Evolutionary conservation across 495 filamentous ascomycete species (phyloP), one percentile per base, ranked within the genome.

Genomic region (Cercophora sp.): DNA sequence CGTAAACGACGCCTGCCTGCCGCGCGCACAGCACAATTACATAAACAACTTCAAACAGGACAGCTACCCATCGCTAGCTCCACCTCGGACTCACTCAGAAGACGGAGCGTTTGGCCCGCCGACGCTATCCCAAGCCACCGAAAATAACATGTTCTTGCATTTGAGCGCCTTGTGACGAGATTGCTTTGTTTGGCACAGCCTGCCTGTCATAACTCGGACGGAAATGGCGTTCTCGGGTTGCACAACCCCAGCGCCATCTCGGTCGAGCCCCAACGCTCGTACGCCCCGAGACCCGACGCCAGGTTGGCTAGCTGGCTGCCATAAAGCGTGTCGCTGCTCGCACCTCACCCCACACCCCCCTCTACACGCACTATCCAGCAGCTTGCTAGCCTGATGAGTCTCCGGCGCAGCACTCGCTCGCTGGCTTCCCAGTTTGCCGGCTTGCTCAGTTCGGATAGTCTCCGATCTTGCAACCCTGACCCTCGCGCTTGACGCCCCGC

Each of bases 191-290:
- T n/a, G n/a, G n/a, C n/a, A n/a, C 40, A 43, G 23, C 6, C 23
- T 24, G 4, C 22, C 13, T 16, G 32, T 48, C 46, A 48, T 34
- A 37, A 37, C 5, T 37, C 32, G 18, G 16, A 48, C 10, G 18
- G 19, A 11, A 25, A 37, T 24, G 11, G 18, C 20, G 15, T 0
- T 48, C 6, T 48, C 20, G 29, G 46, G 46, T 48, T 36, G 32
- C 31, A 48, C 46, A 32, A 16, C 27, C 13, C 45, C 4, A 32
- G 18, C n/a, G 15, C 8, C 29, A 22, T 46, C 42, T 47, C 43
- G 43, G 43, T 26, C 43, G 25, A 47, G 43, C 43, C 26, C 43
- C 43, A 25, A 24, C 31, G n/a, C 1, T 48, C 29, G 46, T 48
- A 25, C 46, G 13, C 46, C 46, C 31, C 46, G 46, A 37, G 24